Base-by-base conservation (phyloP, 768 basidiomycete species). In the Kwoniella heveanensis region DNA sequence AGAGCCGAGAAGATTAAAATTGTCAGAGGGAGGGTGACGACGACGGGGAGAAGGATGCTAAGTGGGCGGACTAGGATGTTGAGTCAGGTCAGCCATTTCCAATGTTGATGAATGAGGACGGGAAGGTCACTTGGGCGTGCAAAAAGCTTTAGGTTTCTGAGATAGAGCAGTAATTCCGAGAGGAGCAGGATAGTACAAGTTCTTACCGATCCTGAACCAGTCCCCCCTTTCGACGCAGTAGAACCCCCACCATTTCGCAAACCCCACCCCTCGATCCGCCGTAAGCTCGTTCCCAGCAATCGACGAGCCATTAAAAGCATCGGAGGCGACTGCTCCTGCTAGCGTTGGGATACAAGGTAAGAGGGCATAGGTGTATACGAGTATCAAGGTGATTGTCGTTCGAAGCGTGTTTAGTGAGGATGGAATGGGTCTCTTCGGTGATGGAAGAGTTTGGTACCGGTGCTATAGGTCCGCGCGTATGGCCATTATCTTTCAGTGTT, bases 271-370 rank as follows among this genome's bases (percentile, higher is more conserved):
- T 3, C 39, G 9, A 3, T 19, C 39, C 8, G 39, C 3, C 39
- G 39, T 10, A 7, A 10, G n/a, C n/a, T n/a, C n/a, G n/a, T n/a
- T n/a, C n/a, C n/a, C n/a, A n/a, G n/a, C n/a, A n/a, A n/a, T n/a
- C n/a, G n/a, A n/a, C n/a, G n/a, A n/a, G n/a, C n/a, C 15, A 44
- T 44, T 22, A 15, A 47, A 57, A 5, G 25, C 46, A 15, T 29
- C 7, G 5, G 46, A 21, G 3, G 39, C 39, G 44, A 48, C 47
- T 39, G 55, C 24, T 48, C 29, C 47, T 15, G 55, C 44, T 2
- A 57, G 55, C 15, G 55, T 57, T 22, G 55, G 55, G 9, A 57
- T 46, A n/a, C 44, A 57, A 27, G 55, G 55, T 29, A 57, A 47
- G 39, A 57, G 26, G 2, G 55, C 44, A 24, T 57, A 57, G 24